Conservation (phyloP, 192 early-diverging fungal species). For the Endogone sp. region DNA sequence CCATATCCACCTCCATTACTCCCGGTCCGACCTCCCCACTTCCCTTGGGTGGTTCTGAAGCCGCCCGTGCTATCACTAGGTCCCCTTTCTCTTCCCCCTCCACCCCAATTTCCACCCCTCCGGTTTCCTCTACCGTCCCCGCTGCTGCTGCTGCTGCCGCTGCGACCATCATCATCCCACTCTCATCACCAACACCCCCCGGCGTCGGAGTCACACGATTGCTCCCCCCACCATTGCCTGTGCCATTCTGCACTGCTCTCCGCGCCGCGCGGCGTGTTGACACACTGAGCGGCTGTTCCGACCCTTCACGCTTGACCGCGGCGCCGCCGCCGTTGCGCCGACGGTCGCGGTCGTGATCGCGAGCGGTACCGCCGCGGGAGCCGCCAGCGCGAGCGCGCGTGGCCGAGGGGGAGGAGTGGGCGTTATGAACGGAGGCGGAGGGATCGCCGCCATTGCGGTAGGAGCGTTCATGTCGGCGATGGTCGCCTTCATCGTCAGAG, state of each 20-base stretch:
- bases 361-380: neutral
- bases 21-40: too few species aligned
- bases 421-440: neutral
- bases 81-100: neutral
- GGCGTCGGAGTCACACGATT: neutral
- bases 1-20: neutral
- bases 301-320: neutral
- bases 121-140: neutral
- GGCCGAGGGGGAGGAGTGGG: neutral
- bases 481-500: constrained; percentile 47
- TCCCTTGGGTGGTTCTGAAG: neutral
- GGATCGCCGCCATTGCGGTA: neutral
- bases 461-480: neutral
- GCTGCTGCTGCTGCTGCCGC: neutral
- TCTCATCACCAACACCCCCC: neutral
- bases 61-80: neutral
- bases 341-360: neutral
- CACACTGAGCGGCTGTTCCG: neutral
- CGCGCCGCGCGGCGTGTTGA: neutral
- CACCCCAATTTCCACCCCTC: neutral
- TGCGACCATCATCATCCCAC: neutral
- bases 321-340: neutral
- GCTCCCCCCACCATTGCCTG: neutral
- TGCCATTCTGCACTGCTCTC: neutral
- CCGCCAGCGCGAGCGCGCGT: neutral